These are phyloP conservation scores for Jamesozyma rosinii DNA, from an alignment of 805 yeast genomes.

Conservation along the genomic window DNA sequence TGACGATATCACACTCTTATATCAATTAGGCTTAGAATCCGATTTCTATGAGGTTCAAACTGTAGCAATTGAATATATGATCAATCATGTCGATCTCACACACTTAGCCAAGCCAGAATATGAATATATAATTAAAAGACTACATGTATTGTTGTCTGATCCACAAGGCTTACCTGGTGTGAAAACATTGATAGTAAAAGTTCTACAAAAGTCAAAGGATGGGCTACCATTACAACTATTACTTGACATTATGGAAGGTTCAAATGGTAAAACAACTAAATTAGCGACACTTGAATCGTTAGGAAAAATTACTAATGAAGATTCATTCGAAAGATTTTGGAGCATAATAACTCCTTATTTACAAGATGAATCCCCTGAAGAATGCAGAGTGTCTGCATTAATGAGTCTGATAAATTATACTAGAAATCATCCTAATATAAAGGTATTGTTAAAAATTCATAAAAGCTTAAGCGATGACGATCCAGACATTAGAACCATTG, in stretches of 20 bases:
- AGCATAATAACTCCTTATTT: conserved; percentile 6
- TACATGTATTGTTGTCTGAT: conserved; percentile 22
- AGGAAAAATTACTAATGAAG: conserved; percentile 35
- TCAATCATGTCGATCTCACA: conserved; percentile 2
- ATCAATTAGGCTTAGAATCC: conserved; percentile 33
- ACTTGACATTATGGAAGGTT: conserved; percentile 20
- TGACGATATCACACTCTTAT: conserved; percentile 22
- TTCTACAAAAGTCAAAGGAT: conserved; percentile 23
- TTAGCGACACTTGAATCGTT: conserved; percentile 43
- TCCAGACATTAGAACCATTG: conserved; percentile 41
- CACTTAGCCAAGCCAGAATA: background rate
- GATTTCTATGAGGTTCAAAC: conserved; percentile 39
- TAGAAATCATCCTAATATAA: conserved; percentile 1
- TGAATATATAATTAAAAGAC: conserved; percentile 6
- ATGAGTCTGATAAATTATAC: conserved; percentile 15
- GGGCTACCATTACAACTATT: conserved; percentile 17
- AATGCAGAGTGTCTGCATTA: conserved; percentile 20
- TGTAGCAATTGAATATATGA: conserved; percentile 32
- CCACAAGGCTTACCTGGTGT: conserved; percentile 35
- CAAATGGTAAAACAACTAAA: conserved; percentile 39
- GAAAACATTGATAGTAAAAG: conserved; percentile 35
- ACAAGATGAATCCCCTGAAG: conserved; percentile 18
- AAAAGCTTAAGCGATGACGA: conserved; percentile 57
- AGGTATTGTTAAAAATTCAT: conserved; percentile 25
- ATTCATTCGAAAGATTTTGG: conserved; percentile 9